Evolutionary conservation across 495 filamentous ascomycete genomes (phyloP).

Genomic region (Xylaria palmicola): DNA sequence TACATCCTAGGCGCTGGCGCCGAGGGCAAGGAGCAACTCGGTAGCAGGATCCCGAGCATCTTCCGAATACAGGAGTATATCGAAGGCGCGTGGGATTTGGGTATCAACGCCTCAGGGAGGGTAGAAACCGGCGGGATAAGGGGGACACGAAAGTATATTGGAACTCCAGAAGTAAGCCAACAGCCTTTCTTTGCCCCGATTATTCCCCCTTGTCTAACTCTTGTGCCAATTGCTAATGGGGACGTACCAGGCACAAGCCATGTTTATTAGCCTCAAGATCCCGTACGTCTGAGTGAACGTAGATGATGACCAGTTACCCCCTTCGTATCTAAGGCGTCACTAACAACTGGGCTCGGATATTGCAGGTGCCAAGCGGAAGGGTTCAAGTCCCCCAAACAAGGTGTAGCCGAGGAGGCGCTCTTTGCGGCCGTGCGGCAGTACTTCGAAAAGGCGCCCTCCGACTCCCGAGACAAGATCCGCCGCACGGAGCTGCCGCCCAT

Average conservation of each 20-base stretch:
- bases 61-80: slow-evolving; percentile 85
- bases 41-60: slow-evolving; percentile 68
- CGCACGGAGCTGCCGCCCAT: slow-evolving; percentile 74
- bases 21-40: slow-evolving; percentile 60
- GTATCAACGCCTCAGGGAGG: slow-evolving; percentile 71
- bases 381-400: slow-evolving; percentile 34
- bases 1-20: slow-evolving; percentile 63
- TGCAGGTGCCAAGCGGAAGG: slow-evolving; percentile 38
- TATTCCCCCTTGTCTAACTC: neutral
- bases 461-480: slow-evolving; percentile 53
- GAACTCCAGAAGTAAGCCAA: slow-evolving; percentile 78
- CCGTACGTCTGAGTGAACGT: slow-evolving; percentile 49
- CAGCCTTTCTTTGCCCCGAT: neutral
- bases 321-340: neutral
- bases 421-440: slow-evolving; percentile 70
- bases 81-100: slow-evolving; percentile 85
- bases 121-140: slow-evolving; percentile 83
- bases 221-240: neutral
- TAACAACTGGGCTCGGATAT: neutral
- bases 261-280: slow-evolving; percentile 69
- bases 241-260: slow-evolving; percentile 67
- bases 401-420: slow-evolving; percentile 44
- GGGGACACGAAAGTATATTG: slow-evolving; percentile 92
- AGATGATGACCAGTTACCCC: no score
- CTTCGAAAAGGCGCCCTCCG: slow-evolving; percentile 54